Conservation (phyloP, 345 rosid genomes). For the Chamaenerion angustifolium region DNA sequence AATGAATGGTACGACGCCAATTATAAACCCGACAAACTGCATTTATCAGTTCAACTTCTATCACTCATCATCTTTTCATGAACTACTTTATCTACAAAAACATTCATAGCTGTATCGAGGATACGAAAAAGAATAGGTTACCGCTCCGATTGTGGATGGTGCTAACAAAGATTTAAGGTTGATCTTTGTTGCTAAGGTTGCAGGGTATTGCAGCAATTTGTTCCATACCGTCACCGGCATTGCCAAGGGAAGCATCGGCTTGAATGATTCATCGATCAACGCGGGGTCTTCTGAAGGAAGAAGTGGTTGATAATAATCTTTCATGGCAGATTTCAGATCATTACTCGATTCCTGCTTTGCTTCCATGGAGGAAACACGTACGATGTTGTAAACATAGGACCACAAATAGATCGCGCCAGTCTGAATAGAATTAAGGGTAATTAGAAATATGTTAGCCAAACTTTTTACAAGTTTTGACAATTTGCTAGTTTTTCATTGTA, state of each 20-base stretch:
- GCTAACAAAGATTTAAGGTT: slow-evolving; percentile 20
- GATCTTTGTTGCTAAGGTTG: slow-evolving; percentile 7
- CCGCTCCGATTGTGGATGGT: slow-evolving; percentile 32
- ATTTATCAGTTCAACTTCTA: not conserved
- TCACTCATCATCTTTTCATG: not conserved
- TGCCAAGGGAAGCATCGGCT: no score
- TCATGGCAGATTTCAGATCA: slow-evolving; percentile 1
- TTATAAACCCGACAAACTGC: slow-evolving; percentile 19
- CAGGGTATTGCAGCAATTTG: slow-evolving; percentile 9
- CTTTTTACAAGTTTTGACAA: no score
- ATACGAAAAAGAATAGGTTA: not conserved
- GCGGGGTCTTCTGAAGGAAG: no score
- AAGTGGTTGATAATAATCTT: not conserved
- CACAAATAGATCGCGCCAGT: slow-evolving; percentile 25
- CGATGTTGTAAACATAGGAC: slow-evolving; percentile 26
- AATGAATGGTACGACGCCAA: slow-evolving; percentile 19
- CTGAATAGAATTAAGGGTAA: slow-evolving; percentile 7
- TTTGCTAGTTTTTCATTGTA: no score
- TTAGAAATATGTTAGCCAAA: no score
- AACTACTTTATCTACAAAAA: not conserved
- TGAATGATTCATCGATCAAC: no score
- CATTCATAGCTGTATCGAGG: not conserved
- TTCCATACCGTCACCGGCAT: slow-evolving; percentile 9
- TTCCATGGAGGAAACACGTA: slow-evolving; percentile 17
- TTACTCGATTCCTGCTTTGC: not conserved